phyloP scores from a whole-genome alignment of 495 filamentous ascomycete genomes.

The Aspergillus hancockii region DNA sequence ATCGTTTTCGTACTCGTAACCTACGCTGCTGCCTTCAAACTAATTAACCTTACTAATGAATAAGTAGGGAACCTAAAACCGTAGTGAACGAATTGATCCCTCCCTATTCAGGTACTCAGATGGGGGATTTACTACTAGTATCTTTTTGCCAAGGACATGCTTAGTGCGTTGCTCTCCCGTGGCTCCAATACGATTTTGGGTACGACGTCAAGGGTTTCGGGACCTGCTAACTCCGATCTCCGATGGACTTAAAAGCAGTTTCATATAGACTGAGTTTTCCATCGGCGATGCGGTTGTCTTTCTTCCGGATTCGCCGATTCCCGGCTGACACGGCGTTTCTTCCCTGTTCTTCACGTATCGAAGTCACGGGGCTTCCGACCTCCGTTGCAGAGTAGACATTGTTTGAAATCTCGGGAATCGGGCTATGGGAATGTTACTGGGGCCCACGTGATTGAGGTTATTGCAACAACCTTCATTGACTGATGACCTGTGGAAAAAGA shows the following conservation, averaged over 20 bases:
- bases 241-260: not conserved
- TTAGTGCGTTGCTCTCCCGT: slow-evolving; percentile 2
- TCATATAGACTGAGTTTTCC: not conserved
- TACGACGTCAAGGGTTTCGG: not conserved
- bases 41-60: slow-evolving; percentile 1
- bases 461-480: too few relatives aligned
- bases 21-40: slow-evolving; percentile 5
- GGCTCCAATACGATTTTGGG: not conserved
- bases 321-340: not conserved
- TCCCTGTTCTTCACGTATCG: not conserved
- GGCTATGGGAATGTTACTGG: slow-evolving; percentile 1
- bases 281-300: not conserved
- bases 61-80: not conserved
- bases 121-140: not conserved
- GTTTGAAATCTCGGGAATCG: too few relatives aligned
- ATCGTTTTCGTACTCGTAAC: slow-evolving; percentile 1
- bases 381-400: not conserved
- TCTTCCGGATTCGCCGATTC: not conserved
- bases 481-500: too few relatives aligned
- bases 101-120: not conserved
- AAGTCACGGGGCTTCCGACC: not conserved
- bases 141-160: not conserved
- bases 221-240: slow-evolving; percentile 10
- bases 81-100: too few relatives aligned
- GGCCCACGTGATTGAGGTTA: not conserved